These are phyloP conservation scores for Echeveria elegans DNA, from an alignment of 164 flowering plant species.

Conservation along the genomic window DNA sequence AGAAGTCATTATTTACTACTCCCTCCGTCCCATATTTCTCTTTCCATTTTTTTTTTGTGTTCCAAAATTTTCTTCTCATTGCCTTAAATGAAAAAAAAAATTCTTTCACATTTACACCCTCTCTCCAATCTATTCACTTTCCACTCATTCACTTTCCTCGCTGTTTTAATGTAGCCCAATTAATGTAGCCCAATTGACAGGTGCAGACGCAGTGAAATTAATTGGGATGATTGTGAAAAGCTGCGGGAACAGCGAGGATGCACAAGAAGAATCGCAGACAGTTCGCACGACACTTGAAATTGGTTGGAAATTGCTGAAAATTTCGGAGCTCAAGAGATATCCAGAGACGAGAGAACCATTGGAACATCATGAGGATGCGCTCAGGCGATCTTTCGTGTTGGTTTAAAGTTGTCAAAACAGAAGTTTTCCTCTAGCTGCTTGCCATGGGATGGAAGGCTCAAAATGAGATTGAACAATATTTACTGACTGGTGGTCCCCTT, in stretches of 20 bases:
- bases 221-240: conserved; percentile 77
- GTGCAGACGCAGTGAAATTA: conserved; percentile 65
- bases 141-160: too few species aligned
- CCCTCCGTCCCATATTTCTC: too few species aligned
- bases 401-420: conserved; percentile 88
- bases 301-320: conserved; percentile 85
- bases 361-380: conserved; percentile 89
- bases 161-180: too few species aligned
- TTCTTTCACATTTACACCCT: too few species aligned
- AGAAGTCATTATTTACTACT: too few species aligned
- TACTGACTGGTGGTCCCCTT: conserved; percentile 77
- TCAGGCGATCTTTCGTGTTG: conserved; percentile 73
- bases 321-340: conserved; percentile 80
- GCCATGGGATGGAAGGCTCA: conserved; percentile 99
- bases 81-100: too few species aligned
- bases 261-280: conserved; percentile 95
- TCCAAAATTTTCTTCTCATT: too few species aligned
- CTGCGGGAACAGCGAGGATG: conserved; percentile 85
- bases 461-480: conserved; percentile 79
- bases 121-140: too few species aligned
- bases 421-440: conserved; percentile 77
- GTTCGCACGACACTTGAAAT: conserved; percentile 80
- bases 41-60: too few species aligned
- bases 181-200: conserved; percentile 72
- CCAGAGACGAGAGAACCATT: conserved; percentile 93